A percentile compares a stretch with the other conserved stretches of the same genome.
Evolutionary conservation across 371 early-diverging fungal genomes (phyloP).

Genomic region (Capniomyces stellatus): DNA sequence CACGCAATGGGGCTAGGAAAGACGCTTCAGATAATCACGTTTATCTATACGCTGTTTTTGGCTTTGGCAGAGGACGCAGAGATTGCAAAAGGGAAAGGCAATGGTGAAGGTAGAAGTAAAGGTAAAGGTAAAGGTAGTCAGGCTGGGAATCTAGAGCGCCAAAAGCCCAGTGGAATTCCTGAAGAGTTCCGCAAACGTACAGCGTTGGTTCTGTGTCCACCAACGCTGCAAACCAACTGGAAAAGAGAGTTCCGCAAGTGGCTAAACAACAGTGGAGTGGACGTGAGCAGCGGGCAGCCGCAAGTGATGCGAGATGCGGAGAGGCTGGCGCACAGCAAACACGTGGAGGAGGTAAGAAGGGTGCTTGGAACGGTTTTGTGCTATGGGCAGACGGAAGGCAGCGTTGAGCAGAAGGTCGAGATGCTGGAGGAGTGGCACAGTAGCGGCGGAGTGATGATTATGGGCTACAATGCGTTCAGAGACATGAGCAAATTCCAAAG

Average conservation of each 20-base stretch:
- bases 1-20: conserved; percentile 89
- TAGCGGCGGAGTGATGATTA: conserved; percentile 42
- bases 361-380: conserved; percentile 4
- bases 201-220: conserved; percentile 64
- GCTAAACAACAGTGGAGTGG: conserved; percentile 37
- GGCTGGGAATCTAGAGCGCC: not conserved
- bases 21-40: conserved; percentile 58
- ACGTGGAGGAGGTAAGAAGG: not conserved
- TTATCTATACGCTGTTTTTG: conserved; percentile 39
- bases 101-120: conserved; percentile 20
- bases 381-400: not conserved
- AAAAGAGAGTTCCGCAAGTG: conserved; percentile 42
- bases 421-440: conserved; percentile 31
- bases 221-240: conserved; percentile 62
- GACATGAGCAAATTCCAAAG: conserved; percentile 9
- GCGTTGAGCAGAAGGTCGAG: conserved; percentile 3
- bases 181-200: conserved; percentile 27
- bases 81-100: too few relatives aligned
- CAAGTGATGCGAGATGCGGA: not conserved
- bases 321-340: conserved; percentile 29
- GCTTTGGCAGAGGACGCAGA: not conserved
- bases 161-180: conserved; percentile 20
- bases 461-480: conserved; percentile 43
- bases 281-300: conserved; percentile 15
- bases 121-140: conserved; percentile 4